Evolutionary conservation across 2,329 filamentous ascomycete species (phyloP).

Genomic region (Aureobasidium sp.): DNA sequence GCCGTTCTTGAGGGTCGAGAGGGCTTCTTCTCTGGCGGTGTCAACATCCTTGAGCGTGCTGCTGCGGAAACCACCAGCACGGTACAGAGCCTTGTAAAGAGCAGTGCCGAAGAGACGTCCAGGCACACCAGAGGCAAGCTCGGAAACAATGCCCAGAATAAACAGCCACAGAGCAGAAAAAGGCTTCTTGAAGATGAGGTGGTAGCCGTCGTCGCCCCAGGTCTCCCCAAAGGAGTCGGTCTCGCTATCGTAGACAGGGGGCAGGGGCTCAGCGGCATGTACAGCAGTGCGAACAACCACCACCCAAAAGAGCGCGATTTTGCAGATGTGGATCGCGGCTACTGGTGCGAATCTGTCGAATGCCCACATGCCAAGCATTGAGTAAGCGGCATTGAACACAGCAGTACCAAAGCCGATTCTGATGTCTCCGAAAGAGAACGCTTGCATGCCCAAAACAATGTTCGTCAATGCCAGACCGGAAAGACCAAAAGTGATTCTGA

Average conservation of each 20-base stretch:
- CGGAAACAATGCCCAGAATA: slow-evolving; percentile 11
- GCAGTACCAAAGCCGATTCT: background rate
- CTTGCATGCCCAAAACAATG: slow-evolving; percentile 4
- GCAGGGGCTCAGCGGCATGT: slow-evolving; percentile 11
- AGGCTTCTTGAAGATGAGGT: slow-evolving; percentile 6
- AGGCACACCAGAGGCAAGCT: slow-evolving; percentile 12
- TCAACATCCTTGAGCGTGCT: slow-evolving; percentile 7
- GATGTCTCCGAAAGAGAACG: slow-evolving; percentile 3
- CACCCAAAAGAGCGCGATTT: slow-evolving; percentile 12
- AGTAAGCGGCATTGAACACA: slow-evolving; percentile 7
- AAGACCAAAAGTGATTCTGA: slow-evolving; percentile 8
- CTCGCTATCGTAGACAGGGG: slow-evolving; percentile 2
- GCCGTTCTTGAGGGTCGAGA: slow-evolving; percentile 1
- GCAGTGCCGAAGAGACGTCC: slow-evolving; percentile 12
- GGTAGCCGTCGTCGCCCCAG: slow-evolving; percentile 9
- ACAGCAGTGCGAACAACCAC: slow-evolving; percentile 12
- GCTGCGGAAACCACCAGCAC: slow-evolving; percentile 5
- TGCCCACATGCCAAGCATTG: slow-evolving; percentile 6
- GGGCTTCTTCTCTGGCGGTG: slow-evolving; percentile 9
- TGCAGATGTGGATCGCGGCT: slow-evolving; percentile 1
- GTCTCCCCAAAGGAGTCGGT: slow-evolving; percentile 3
- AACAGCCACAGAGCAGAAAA: slow-evolving; percentile 9
- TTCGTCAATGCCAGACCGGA: slow-evolving; percentile 6
- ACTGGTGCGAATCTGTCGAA: background rate
- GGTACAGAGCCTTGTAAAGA: slow-evolving; percentile 10